Percentiles rank a stretch among this genome's conserved stretches.
Evolutionary conservation across 1,284 basidiomycete genomes (phyloP).

Genomic region (Trametes sp.): DNA sequence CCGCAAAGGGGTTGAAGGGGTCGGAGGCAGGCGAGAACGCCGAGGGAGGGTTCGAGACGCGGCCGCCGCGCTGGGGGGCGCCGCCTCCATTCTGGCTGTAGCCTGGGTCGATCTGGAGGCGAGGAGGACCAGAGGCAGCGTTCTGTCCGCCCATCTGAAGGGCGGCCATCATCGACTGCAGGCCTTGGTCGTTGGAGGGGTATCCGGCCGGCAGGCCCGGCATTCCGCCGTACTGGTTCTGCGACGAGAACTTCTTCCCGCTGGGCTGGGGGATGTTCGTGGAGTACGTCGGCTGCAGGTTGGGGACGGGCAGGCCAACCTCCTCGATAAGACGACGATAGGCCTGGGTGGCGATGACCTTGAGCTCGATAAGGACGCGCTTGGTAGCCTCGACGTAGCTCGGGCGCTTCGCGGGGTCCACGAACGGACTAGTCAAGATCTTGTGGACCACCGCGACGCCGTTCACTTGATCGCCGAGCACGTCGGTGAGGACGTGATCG

Average conservation of each 20-base stretch:
- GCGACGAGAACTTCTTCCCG: conserved; percentile 67
- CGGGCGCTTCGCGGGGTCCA: conserved; percentile 75
- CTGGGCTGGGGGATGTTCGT: conserved; percentile 67
- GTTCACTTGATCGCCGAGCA: conserved; percentile 94
- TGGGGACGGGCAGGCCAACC: conserved; percentile 90
- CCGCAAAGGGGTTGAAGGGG: conserved; percentile 77
- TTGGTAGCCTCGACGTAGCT: conserved; percentile 86
- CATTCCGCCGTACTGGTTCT: conserved; percentile 62
- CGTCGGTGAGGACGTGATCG: conserved; percentile 91
- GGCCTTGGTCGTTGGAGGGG: conserved; percentile 79
- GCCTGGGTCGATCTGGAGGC: conserved; percentile 72
- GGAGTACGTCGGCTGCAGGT: conserved; percentile 80
- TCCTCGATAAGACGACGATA: conserved; percentile 94
- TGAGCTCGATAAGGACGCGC: conserved; percentile 86
- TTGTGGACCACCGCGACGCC: conserved; percentile 95
- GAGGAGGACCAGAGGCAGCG: conserved; percentile 78
- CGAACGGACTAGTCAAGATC: conserved; percentile 86
- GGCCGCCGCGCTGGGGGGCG: conserved; percentile 46
- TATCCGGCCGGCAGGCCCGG: conserved; percentile 80
- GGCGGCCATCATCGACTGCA: conserved; percentile 89
- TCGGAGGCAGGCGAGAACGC: conserved; percentile 72
- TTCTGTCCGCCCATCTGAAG: conserved; percentile 87
- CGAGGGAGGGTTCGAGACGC: conserved; percentile 56
- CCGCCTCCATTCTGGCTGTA: conserved; percentile 49
- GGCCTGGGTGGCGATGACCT: conserved; percentile 91